phyloP scores from a whole-genome alignment of 164 flowering plant genomes.

The Kingdonia uniflora region DNA sequence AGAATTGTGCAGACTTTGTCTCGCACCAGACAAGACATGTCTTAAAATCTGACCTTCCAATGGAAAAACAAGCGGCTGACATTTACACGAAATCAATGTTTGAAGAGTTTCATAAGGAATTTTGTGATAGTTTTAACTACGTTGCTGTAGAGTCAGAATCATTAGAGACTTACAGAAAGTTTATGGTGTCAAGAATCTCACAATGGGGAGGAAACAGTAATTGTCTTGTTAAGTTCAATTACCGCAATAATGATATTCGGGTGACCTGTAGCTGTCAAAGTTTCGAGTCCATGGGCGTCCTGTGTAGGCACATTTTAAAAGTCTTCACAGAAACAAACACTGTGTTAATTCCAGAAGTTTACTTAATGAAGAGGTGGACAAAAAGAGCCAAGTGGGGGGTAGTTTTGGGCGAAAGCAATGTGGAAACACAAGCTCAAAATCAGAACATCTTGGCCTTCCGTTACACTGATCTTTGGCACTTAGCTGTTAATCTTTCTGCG shows the following conservation, averaged over 20 bases:
- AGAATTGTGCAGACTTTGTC: constrained; percentile 10
- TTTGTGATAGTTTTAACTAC: constrained; percentile 14
- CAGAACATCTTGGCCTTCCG: constrained; percentile 8
- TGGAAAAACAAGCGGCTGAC: constrained; percentile 15
- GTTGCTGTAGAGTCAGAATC: constrained; percentile 10
- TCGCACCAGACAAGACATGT: constrained; percentile 11
- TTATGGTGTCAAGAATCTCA: constrained; percentile 9
- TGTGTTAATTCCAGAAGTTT: constrained; percentile 13
- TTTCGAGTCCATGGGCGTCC: constrained; percentile 12
- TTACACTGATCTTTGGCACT: constrained; percentile 11
- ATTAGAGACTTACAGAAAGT: constrained; percentile 4
- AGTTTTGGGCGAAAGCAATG: constrained; percentile 3
- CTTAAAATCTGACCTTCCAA: constrained; percentile 10
- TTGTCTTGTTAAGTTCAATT: constrained; percentile 5
- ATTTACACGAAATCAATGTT: constrained; percentile 11
- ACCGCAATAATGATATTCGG: constrained; percentile 6
- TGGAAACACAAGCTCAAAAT: constrained; percentile 4
- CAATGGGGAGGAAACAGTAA: constrained; percentile 10
- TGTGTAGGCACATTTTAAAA: constrained; percentile 13
- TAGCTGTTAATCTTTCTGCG: constrained; percentile 13
- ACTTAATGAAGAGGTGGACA: constrained; percentile 16
- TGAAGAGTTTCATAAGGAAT: constrained; percentile 15
- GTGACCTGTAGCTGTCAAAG: constrained; percentile 13
- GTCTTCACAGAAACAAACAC: constrained; percentile 11
- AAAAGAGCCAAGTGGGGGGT: constrained; percentile 14